Percentiles rank a stretch among this genome's conserved stretches.
Conservation (phyloP, 2,329 filamentous ascomycete genomes). For the Cercospora brassicicola region DNA sequence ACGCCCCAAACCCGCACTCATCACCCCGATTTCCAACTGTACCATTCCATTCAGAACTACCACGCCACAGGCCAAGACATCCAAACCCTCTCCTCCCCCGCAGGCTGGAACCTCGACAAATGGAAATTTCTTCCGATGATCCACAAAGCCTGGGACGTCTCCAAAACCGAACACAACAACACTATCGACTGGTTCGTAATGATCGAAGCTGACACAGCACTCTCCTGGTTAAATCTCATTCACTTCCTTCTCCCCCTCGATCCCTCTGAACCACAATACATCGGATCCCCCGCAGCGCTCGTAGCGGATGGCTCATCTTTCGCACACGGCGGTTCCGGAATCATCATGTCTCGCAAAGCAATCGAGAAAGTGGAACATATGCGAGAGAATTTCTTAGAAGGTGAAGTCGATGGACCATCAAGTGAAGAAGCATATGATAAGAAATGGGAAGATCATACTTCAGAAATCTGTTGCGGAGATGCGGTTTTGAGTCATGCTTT, state of each 20-base stretch:
- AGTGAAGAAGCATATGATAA: constrained; percentile 20
- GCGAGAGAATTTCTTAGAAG: background rate
- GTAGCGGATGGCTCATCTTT: constrained; percentile 20
- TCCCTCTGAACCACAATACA: constrained; percentile 45
- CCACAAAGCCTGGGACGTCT: constrained; percentile 49
- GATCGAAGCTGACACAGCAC: constrained; percentile 54
- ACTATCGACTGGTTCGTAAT: constrained; percentile 54
- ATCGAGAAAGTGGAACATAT: constrained; percentile 19
- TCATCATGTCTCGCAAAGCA: constrained; percentile 30
- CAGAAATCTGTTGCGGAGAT: constrained; percentile 31
- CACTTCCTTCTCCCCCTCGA: constrained; percentile 50
- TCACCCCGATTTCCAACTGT: constrained; percentile 39
- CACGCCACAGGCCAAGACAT: constrained; percentile 36
- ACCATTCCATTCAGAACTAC: constrained; percentile 35
- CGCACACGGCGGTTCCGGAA: constrained; percentile 31
- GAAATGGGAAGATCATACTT: constrained; percentile 28
- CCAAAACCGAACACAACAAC: constrained; percentile 41
- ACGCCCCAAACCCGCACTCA: constrained; percentile 29
- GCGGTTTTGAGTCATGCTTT: constrained; percentile 30
- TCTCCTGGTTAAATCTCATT: constrained; percentile 45
- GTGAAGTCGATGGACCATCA: constrained; percentile 2
- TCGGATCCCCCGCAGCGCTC: constrained; percentile 55
- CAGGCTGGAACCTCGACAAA: constrained; percentile 57
- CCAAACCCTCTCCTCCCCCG: constrained; percentile 30
- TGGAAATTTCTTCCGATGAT: constrained; percentile 61